These are phyloP conservation scores for Coprinopsis sp. DNA, from an alignment of 768 basidiomycete species.

Conservation along the genomic window DNA sequence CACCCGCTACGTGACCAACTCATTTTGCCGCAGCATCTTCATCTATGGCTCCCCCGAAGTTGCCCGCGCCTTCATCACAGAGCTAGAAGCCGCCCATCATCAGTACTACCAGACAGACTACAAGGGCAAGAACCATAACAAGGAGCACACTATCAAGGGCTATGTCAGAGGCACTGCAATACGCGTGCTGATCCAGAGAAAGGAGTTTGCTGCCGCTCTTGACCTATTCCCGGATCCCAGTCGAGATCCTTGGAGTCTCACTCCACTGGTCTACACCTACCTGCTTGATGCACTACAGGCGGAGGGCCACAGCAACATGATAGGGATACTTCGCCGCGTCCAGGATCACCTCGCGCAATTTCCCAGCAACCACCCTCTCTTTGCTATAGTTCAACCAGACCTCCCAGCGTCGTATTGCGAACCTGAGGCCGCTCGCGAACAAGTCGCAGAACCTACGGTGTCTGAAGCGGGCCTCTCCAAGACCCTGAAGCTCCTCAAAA, in stretches of 20 bases:
- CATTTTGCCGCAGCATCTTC: conserved; percentile 35
- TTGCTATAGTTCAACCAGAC: no score
- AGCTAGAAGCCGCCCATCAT: conserved; percentile 24
- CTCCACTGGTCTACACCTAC: conserved; percentile 30
- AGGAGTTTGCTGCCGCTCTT: conserved; percentile 39
- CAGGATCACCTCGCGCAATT: no score
- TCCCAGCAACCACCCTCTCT: no score
- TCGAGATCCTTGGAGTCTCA: conserved; percentile 25
- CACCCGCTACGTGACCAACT: conserved; percentile 13
- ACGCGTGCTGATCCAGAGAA: conserved; percentile 33
- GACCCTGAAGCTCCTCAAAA: no score
- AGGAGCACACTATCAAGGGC: conserved; percentile 13
- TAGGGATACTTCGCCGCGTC: not conserved
- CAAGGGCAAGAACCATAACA: conserved; percentile 2
- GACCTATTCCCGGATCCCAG: conserved; percentile 35
- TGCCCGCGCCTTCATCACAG: conserved; percentile 35
- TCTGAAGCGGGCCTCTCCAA: no score
- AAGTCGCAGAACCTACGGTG: no score
- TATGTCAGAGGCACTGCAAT: conserved; percentile 36
- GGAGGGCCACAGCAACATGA: not conserved
- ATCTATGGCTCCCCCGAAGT: conserved; percentile 35
- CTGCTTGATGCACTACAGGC: not conserved
- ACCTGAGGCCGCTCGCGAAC: no score
- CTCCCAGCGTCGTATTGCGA: no score
- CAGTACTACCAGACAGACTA: conserved; percentile 16